Conservation (phyloP, 306 rosid genomes). For the Quercus agrifolia region DNA sequence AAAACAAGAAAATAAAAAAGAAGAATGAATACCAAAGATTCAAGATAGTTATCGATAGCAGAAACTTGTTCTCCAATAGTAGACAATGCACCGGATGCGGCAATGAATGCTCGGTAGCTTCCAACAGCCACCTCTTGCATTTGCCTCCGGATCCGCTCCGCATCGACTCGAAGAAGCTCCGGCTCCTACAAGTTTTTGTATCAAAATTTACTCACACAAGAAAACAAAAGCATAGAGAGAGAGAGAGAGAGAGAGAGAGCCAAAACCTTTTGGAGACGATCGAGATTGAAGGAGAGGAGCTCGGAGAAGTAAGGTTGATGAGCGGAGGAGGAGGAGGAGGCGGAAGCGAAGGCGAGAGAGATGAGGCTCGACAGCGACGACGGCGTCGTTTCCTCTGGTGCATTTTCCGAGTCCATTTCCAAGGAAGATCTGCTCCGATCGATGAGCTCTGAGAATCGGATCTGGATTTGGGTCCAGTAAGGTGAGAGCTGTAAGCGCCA, state of each 20-base stretch:
- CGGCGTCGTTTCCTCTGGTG: constrained; percentile 40
- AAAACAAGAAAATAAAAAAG: background rate
- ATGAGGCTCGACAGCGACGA: constrained; percentile 45
- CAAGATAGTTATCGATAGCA: constrained; percentile 55
- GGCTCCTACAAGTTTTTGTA: constrained; percentile 59
- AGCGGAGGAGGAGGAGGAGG: constrained; percentile 70
- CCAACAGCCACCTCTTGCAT: constrained; percentile 97
- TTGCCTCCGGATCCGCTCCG: constrained; percentile 96
- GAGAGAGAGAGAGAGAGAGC: constrained; percentile 16
- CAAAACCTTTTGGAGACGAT: constrained; percentile 91
- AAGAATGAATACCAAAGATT: constrained; percentile 38
- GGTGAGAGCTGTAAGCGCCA: background rate
- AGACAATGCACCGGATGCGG: constrained; percentile 86
- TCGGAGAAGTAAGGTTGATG: constrained; percentile 97
- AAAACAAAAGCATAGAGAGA: background rate
- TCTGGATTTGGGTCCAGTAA: background rate
- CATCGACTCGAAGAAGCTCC: constrained; percentile 95
- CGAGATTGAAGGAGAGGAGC: constrained; percentile 94
- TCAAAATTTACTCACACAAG: background rate
- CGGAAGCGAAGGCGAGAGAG: constrained; percentile 65
- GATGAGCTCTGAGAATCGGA: constrained; percentile 3
- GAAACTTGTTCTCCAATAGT: constrained; percentile 85
- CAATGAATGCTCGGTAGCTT: constrained; percentile 83
- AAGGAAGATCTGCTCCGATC: constrained; percentile 27
- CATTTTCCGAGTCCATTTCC: constrained; percentile 53